phyloP scores from a whole-genome alignment of 2,329 filamentous ascomycete species.

The Neocucurbitaria cava region DNA sequence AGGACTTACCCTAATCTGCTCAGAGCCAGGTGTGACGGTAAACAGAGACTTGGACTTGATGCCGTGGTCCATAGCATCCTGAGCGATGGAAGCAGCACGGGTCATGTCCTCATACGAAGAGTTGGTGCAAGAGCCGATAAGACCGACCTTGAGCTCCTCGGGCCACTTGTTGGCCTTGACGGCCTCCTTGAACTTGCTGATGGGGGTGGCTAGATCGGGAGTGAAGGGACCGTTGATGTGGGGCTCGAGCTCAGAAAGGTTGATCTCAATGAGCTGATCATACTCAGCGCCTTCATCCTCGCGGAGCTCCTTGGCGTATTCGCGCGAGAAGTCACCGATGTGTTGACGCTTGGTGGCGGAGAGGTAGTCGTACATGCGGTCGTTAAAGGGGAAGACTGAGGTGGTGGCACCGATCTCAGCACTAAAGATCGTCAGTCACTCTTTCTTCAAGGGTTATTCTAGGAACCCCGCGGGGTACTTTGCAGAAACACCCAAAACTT shows the following conservation, averaged over 20 bases:
- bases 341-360: constrained; percentile 85
- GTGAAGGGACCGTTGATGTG: constrained; percentile 99
- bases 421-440: background rate
- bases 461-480: background rate
- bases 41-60: constrained; percentile 93
- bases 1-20: constrained; percentile 76
- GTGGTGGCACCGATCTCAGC: constrained; percentile 82
- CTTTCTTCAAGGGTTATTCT: background rate
- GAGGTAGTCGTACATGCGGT: constrained; percentile 97
- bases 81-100: constrained; percentile 87
- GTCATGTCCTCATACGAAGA: constrained; percentile 89
- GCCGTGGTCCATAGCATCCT: constrained; percentile 89
- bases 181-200: constrained; percentile 95
- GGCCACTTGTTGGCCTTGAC: constrained; percentile 97
- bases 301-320: constrained; percentile 83
- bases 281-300: constrained; percentile 93
- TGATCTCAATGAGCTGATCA: constrained; percentile 94
- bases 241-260: constrained; percentile 92
- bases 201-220: constrained; percentile 94
- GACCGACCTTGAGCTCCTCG: constrained; percentile 91
- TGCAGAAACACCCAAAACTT: background rate
- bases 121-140: constrained; percentile 99
- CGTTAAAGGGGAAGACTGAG: constrained; percentile 96
- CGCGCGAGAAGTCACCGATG: constrained; percentile 88
- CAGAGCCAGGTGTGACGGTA: constrained; percentile 93